A percentile compares a stretch with the other conserved stretches of the same genome.
phyloP scores from a whole-genome alignment of 2,329 filamentous ascomycete genomes.

The Hymenoscyphus albidus region DNA sequence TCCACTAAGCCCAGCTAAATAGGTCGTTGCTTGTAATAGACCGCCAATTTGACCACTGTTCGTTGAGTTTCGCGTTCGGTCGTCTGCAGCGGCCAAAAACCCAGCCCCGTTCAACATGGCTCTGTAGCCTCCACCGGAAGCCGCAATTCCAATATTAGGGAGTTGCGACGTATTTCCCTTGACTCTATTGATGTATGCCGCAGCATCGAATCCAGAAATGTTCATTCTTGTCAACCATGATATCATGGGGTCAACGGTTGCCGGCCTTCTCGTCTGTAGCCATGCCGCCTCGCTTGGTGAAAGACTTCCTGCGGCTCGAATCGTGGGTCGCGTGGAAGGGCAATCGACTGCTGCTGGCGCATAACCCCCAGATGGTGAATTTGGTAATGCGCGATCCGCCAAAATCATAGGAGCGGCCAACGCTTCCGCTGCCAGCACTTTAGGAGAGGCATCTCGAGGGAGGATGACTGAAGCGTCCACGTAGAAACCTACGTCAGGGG shows the following conservation, averaged over 20 bases:
- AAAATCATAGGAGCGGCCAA: slow-evolving; percentile 23
- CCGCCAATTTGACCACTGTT: slow-evolving; percentile 69
- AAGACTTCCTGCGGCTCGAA: slow-evolving; percentile 60
- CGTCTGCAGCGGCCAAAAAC: slow-evolving; percentile 74
- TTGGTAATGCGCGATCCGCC: slow-evolving; percentile 31
- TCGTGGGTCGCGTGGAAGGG: slow-evolving; percentile 62
- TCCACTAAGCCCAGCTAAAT: slow-evolving; percentile 75
- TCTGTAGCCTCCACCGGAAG: slow-evolving; percentile 81
- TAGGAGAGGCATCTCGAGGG: slow-evolving; percentile 26
- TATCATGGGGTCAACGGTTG: slow-evolving; percentile 71
- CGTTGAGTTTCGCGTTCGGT: slow-evolving; percentile 60
- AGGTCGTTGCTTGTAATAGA: slow-evolving; percentile 75
- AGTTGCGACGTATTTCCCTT: slow-evolving; percentile 52
- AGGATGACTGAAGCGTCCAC: slow-evolving; percentile 13
- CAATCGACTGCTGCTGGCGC: slow-evolving; percentile 65
- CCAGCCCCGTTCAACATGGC: slow-evolving; percentile 84
- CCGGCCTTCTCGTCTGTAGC: slow-evolving; percentile 66
- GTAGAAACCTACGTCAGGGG: not conserved
- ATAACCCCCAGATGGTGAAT: slow-evolving; percentile 58
- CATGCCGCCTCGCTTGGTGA: slow-evolving; percentile 70
- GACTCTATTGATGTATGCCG: slow-evolving; percentile 62
- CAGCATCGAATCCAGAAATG: slow-evolving; percentile 76
- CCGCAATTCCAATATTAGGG: slow-evolving; percentile 70
- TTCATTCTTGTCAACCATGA: slow-evolving; percentile 67
- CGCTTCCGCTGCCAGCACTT: slow-evolving; percentile 25